Conservation (phyloP, 257 asterid species). For the Cordia subcordata region DNA sequence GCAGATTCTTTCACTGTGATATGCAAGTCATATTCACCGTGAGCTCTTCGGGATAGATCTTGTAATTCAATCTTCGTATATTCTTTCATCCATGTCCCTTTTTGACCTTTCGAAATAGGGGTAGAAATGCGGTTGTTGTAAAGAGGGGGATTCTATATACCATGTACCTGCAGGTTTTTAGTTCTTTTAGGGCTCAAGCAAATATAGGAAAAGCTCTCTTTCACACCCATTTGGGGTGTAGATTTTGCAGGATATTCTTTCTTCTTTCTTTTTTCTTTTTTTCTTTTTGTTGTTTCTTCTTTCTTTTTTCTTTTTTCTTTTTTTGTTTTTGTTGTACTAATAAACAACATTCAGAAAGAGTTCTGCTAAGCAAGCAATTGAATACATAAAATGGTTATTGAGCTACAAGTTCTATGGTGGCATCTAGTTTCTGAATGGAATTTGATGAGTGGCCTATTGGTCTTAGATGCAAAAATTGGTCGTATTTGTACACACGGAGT, state of each 20-base stretch:
- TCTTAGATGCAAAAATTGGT: too few species aligned
- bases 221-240: not conserved
- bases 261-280: too few species aligned
- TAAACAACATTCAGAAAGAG: not conserved
- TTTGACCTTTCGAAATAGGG: conserved; percentile 14
- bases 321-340: conserved; percentile 9
- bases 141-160: conserved; percentile 25
- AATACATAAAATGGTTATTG: not conserved
- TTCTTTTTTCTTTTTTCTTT: too few species aligned
- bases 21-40: conserved; percentile 9
- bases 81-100: conserved; percentile 6
- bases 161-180: conserved; percentile 16
- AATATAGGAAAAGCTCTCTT: conserved; percentile 9
- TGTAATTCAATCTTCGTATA: conserved; percentile 24
- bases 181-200: conserved; percentile 17
- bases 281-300: too few species aligned
- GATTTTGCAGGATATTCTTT: too few species aligned
- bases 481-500: too few species aligned
- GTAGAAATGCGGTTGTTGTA: conserved; percentile 22
- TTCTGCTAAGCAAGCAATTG: not conserved
- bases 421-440: too few species aligned
- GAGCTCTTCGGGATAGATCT: conserved; percentile 22
- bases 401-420: not conserved
- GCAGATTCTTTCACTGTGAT: conserved; percentile 22
- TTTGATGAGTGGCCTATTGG: too few species aligned